A percentile compares a stretch with the other conserved stretches of the same genome.
These are phyloP conservation scores for Desmodesmus armatus DNA, from an alignment of 139 green algal genomes.

Conservation along the genomic window DNA sequence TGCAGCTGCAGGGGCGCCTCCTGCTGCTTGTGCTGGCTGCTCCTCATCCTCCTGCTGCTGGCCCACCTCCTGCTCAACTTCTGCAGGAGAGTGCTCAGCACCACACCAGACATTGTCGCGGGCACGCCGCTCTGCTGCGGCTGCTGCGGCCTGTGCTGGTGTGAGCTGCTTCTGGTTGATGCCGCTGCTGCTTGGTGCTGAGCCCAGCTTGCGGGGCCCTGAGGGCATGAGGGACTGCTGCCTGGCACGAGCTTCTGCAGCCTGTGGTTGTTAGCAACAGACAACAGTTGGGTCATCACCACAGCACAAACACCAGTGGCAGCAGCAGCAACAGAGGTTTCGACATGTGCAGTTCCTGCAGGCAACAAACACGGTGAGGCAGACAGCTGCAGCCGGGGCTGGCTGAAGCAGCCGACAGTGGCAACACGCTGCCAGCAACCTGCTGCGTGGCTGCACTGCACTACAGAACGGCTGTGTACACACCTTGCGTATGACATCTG, in stretches of 20 bases:
- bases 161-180: slow-evolving; percentile 42
- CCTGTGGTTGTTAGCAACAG: too few relatives aligned
- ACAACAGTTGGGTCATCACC: too few relatives aligned
- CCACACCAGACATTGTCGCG: slow-evolving; percentile 68
- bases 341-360: too few relatives aligned
- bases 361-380: too few relatives aligned
- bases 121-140: slow-evolving; percentile 64
- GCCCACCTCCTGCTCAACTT: slow-evolving; percentile 9
- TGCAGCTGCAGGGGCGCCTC: not conserved
- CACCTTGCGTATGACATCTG: slow-evolving; percentile 41
- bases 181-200: slow-evolving; percentile 35
- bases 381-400: too few relatives aligned
- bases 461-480: too few relatives aligned
- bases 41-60: not conserved
- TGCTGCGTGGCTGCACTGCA: too few relatives aligned
- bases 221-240: slow-evolving; percentile 52
- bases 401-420: too few relatives aligned
- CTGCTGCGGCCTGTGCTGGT: slow-evolving; percentile 68
- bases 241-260: slow-evolving; percentile 51
- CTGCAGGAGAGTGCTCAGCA: not conserved
- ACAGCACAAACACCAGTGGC: too few relatives aligned
- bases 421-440: too few relatives aligned
- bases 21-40: not conserved
- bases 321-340: too few relatives aligned
- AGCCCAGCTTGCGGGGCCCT: slow-evolving; percentile 59